Base-by-base conservation (phyloP, 495 filamentous ascomycete species). In the Penicillium silybi region DNA sequence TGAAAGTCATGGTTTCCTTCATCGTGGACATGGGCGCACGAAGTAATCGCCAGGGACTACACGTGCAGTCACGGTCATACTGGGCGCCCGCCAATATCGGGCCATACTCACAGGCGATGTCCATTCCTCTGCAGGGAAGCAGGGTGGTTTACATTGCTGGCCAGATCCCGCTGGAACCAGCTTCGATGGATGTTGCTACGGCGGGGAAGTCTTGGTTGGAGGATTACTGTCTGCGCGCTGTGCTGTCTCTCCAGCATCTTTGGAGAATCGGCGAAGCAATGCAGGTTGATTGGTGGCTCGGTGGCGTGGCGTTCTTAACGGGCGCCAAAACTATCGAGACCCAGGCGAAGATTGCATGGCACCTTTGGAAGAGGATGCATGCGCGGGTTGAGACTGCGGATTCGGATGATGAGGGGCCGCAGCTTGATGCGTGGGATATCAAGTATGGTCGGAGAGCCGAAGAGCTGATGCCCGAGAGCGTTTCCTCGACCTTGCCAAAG, bases 1-100 rank as follows among this genome's bases (percentile, higher is more conserved):
- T 80, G 37, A 73, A 82, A 35, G 75, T 97, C 7, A 80, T 85
- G 73, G 68, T 85, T 26, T 82, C 82, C 22, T 74, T 77, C 47
- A 63, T 74, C 29, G 54, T 81, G 19, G 66, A 75, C 56, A 48
- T 65, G 15, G 69, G 74, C 10, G 17, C 57, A 6, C 62, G 66
- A 37, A 48, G 51, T 22, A 22, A 45, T 44, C 68, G 75, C 45
- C 76, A 77, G 10, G 84, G 84, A 2, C 78, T 99, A 1, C 93
- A 99, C 66, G 91, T 99, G 3, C 95, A 97, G 64, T 90, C 87
- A 15, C 79, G 88, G 22, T 93, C 88, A 3, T 97, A 97, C 77
- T 99, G 93, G 93, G 95, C 93, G 1, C 93, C 93, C 0, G 92
- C 95, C 7, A 97, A 97, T 57, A 99, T 99, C 46, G 93, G 93